Conservation (phyloP, 805 yeast species). For the Sugiyamaella americana region DNA sequence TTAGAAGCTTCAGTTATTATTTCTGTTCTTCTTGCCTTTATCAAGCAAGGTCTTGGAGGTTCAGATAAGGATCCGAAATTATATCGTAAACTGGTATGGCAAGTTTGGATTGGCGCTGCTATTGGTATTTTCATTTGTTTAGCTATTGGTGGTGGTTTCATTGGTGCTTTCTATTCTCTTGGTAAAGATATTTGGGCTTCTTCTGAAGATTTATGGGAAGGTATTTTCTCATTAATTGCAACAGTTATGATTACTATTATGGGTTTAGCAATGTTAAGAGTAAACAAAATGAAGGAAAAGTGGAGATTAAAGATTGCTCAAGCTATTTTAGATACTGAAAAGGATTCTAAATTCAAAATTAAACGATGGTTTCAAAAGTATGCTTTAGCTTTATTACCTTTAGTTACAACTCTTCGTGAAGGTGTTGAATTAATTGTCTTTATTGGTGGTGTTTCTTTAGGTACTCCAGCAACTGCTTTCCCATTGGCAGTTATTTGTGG, state of each 20-base stretch:
- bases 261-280: conserved; percentile 96
- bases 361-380: conserved; percentile 55
- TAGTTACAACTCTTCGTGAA: conserved; percentile 88
- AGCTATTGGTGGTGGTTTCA: conserved; percentile 83
- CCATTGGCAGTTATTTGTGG: conserved; percentile 93
- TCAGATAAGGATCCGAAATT: conserved; percentile 33
- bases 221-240: conserved; percentile 86
- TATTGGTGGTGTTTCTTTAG: conserved; percentile 90
- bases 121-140: conserved; percentile 74
- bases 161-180: conserved; percentile 83
- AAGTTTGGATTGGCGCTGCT: conserved; percentile 81
- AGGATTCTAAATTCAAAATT: conserved; percentile 21
- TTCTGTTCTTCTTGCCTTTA: conserved; percentile 84
- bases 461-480: conserved; percentile 61
- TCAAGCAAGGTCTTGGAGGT: conserved; percentile 78
- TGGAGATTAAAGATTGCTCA: conserved; percentile 94
- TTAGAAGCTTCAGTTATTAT: conserved; percentile 89
- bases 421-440: conserved; percentile 95
- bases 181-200: conserved; percentile 77
- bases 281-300: conserved; percentile 93
- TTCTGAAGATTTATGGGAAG: conserved; percentile 97
- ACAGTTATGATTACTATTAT: conserved; percentile 80
- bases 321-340: conserved; percentile 53
- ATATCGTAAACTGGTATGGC: conserved; percentile 59
- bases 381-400: conserved; percentile 84